phyloP scores from a whole-genome alignment of 768 basidiomycete species.

The Tephrocybe sp. region DNA sequence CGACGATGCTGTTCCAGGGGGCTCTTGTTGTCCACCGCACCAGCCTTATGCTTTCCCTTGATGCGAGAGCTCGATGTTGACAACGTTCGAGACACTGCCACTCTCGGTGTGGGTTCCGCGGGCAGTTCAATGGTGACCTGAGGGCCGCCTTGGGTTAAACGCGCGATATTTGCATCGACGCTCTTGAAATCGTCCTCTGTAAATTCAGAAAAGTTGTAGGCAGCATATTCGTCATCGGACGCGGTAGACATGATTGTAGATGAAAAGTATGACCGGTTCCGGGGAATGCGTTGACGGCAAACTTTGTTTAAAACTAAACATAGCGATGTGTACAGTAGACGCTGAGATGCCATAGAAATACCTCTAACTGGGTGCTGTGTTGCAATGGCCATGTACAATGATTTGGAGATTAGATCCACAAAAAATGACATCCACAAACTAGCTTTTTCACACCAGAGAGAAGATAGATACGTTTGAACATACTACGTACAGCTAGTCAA shows the following conservation, averaged over 20 bases:
- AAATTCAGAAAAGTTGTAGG: constrained; percentile 51
- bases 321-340: too few relatives aligned
- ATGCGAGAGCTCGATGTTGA: not conserved
- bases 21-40: constrained; percentile 9
- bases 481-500: not conserved
- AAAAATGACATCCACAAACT: too few relatives aligned
- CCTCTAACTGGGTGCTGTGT: too few relatives aligned
- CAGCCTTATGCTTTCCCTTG: constrained; percentile 1
- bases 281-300: not conserved
- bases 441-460: too few relatives aligned
- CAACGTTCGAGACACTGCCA: not conserved
- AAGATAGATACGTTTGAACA: too few relatives aligned
- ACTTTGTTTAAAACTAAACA: not conserved
- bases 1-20: constrained; percentile 46
- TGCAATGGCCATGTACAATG: too few relatives aligned
- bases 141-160: constrained; percentile 23
- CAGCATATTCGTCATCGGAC: constrained; percentile 42
- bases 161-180: constrained; percentile 39
- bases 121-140: constrained; percentile 31
- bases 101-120: not conserved
- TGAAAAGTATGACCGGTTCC: not conserved
- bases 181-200: constrained; percentile 53
- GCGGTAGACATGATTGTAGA: constrained; percentile 3
- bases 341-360: too few relatives aligned
- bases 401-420: too few relatives aligned